Evolutionary conservation across 768 basidiomycete genomes (phyloP), one percentile per base, ranked within the genome.

Genomic region (Boletales sp.): DNA sequence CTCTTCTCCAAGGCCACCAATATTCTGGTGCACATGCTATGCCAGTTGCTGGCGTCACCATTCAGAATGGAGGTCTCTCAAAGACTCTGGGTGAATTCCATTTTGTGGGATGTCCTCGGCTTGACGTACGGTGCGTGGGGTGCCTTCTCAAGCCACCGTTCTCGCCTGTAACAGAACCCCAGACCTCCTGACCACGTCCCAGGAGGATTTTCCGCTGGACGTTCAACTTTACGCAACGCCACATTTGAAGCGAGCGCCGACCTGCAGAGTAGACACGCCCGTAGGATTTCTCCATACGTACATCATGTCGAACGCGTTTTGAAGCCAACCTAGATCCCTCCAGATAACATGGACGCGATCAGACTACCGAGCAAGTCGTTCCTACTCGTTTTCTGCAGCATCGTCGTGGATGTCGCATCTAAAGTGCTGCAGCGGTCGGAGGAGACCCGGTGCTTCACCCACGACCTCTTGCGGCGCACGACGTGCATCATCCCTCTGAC

Each of bases 1-100:
- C 63, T 90, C 55, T 79, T 75, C 59, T 67, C 73, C 32, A 77
- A 72, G 51, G 73, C 78, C 4, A 66, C 74, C 17, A 58, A 68
- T 28, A 74, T 76, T 15, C 64, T 77, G 19, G 67, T 74, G 6
- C 66, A 69, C 25, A 60, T 86, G 33, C 55, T 85, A 18, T 76
- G 74, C 21, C 59, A 67, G 21, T 13, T 58, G n/a, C 53, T 66
- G 25, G 45, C 49, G 8, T 58, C 60, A 41, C 58, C 58, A 5
- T 67, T 58, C 21, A 41, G 50, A 41, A 50, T 38, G 40, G 64
- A 65, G 35, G 46, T 31, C 0, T 46, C 58, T 4, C 58, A 58
- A 54, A 62, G 64, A 17, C 37, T 57, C 4, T 5, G 57, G 38
- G 58, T 49, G 2, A 58, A 59, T 44, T 54, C 50, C 0, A 56